A percentile compares a stretch with the other conserved stretches of the same genome.
These are phyloP conservation scores for Porogramme epimiltina DNA, from an alignment of 1,284 basidiomycete species.

Conservation along the genomic window DNA sequence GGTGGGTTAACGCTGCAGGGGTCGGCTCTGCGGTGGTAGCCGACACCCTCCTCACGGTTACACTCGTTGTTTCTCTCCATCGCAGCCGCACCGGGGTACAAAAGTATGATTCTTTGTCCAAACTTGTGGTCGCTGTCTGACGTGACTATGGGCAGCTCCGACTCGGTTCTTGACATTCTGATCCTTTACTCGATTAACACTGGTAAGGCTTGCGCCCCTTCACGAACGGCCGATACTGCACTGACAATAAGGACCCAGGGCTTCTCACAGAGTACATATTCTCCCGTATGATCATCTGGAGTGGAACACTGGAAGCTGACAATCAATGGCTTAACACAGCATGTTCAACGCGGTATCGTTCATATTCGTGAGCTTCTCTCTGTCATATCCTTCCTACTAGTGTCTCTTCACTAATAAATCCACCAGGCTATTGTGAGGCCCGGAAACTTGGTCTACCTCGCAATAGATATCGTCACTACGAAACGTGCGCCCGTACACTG, in stretches of 20 bases:
- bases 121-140: background rate
- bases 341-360: no score
- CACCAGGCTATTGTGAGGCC: conserved; percentile 20
- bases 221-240: no score
- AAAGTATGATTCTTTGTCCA: background rate
- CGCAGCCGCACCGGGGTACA: conserved; percentile 15
- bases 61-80: conserved; percentile 12
- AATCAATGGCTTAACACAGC: no score
- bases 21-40: conserved; percentile 15
- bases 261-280: no score
- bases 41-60: conserved; percentile 15
- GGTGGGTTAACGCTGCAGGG: conserved; percentile 19
- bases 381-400: no score
- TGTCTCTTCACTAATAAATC: no score
- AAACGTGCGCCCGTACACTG: conserved; percentile 7
- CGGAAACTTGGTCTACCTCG: conserved; percentile 14
- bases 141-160: conserved; percentile 1
- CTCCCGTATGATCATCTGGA: no score
- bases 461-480: conserved; percentile 15
- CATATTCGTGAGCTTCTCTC: no score
- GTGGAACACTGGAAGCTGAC: no score
- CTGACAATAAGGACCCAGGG: background rate
- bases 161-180: conserved; percentile 15
- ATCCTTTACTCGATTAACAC: conserved; percentile 20
- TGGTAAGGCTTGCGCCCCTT: background rate